phyloP scores from a whole-genome alignment of 441 rosid genomes.

The Adansonia grandidieri region DNA sequence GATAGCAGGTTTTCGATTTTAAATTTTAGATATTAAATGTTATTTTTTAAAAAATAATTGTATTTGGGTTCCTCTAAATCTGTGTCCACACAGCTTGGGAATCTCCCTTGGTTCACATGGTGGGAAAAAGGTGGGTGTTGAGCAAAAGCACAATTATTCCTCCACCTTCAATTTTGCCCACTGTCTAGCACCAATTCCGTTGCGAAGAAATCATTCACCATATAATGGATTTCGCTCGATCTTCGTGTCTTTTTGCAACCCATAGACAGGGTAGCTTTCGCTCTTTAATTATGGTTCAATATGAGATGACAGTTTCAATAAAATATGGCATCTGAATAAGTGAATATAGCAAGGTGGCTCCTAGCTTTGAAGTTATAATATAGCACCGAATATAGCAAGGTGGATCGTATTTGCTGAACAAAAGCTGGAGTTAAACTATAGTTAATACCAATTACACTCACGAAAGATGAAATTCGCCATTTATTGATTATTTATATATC shows the following conservation, averaged over 20 bases:
- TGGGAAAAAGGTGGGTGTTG: neutral
- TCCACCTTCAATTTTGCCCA: constrained; percentile 1
- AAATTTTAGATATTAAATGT: too few species aligned
- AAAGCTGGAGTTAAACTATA: neutral
- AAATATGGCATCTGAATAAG: neutral
- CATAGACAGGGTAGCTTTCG: neutral
- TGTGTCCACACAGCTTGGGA: constrained; percentile 38
- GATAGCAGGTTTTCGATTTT: too few species aligned
- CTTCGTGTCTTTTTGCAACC: constrained; percentile 9
- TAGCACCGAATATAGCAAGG: constrained; percentile 9
- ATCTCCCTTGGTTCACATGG: constrained; percentile 40
- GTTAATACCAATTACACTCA: neutral
- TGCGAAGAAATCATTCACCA: constrained; percentile 15
- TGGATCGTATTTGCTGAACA: neutral
- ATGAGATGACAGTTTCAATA: constrained; percentile 22
- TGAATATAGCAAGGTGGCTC: constrained; percentile 11
- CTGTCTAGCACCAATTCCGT: neutral
- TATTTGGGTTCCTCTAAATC: constrained; percentile 34
- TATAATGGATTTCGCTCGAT: neutral
- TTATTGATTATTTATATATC: neutral
- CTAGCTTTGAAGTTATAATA: constrained; percentile 18
- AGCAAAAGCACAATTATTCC: constrained; percentile 13
- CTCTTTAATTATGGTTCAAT: neutral
- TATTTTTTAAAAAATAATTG: too few species aligned
- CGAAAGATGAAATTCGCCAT: neutral